Conservation (phyloP, 1,139 yeast genomes). For the Meyerozyma smithsonii region DNA sequence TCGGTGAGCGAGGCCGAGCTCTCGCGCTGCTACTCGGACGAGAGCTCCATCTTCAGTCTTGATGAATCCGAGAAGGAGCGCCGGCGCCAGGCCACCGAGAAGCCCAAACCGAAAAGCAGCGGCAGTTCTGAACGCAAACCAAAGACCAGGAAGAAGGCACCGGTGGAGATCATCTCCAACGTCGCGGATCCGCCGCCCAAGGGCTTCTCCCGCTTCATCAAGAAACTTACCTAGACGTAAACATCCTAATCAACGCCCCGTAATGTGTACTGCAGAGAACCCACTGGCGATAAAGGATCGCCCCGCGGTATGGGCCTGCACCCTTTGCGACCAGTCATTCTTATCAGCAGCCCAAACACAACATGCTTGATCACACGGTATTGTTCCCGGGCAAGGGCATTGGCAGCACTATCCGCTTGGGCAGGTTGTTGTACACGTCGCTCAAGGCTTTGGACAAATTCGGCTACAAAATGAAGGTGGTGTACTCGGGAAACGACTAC, state of each 20-base stretch:
- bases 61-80: conserved; percentile 6
- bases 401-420: conserved; percentile 25
- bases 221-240: neutral
- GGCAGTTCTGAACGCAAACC: no score
- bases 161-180: conserved; percentile 1
- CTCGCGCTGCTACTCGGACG: conserved; percentile 16
- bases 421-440: conserved; percentile 23
- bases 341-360: neutral
- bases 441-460: conserved; percentile 20
- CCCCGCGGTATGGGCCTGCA: no score
- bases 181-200: neutral
- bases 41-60: conserved; percentile 20
- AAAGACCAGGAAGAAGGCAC: neutral
- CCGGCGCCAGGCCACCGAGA: neutral
- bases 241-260: neutral
- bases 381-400: conserved; percentile 34
- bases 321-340: neutral
- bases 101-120: neutral
- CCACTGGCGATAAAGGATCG: no score
- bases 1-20: conserved; percentile 7
- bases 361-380: conserved; percentile 20
- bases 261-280: no score
- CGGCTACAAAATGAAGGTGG: conserved; percentile 17
- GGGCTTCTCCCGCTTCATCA: conserved; percentile 1
- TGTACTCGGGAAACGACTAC: conserved; percentile 10